A percentile compares a stretch with the other conserved stretches of the same genome.
Evolutionary conservation across 768 basidiomycete genomes (phyloP).

Genomic region (Collybia nuda): DNA sequence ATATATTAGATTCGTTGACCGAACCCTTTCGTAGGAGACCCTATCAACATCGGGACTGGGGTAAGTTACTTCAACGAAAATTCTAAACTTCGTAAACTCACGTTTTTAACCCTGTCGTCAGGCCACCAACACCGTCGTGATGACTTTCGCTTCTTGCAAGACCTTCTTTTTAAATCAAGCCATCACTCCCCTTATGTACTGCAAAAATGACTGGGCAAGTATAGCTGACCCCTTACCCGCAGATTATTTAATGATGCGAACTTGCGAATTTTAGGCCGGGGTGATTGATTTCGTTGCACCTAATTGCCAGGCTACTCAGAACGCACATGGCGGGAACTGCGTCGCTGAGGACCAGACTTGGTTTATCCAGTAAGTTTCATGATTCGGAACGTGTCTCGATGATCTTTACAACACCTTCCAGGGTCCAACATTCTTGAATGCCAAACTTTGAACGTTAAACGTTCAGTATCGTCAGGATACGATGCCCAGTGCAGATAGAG

Average conservation of each 20-base stretch:
- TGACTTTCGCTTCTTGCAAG: slow-evolving; percentile 41
- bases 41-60: slow-evolving; percentile 30
- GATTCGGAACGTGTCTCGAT: background rate
- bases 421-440: slow-evolving; percentile 19
- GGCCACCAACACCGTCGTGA: slow-evolving; percentile 36
- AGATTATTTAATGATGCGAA: background rate
- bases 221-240: background rate
- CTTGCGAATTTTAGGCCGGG: background rate
- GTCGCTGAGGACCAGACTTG: slow-evolving; percentile 41
- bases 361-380: slow-evolving; percentile 48
- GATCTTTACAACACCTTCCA: background rate
- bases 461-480: no score
- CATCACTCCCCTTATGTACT: slow-evolving; percentile 35
- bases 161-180: slow-evolving; percentile 53
- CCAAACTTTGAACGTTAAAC: no score
- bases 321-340: slow-evolving; percentile 47
- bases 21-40: slow-evolving; percentile 19
- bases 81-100: background rate
- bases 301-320: slow-evolving; percentile 43
- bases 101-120: background rate
- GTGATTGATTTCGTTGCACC: slow-evolving; percentile 25
- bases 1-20: background rate
- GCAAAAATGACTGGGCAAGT: slow-evolving; percentile 46
- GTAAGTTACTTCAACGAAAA: slow-evolving; percentile 14
- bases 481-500: no score